Evolutionary conservation across 768 basidiomycete species (phyloP), one percentile per base, ranked within the genome.

Genomic region (Suillus clintonianus): DNA sequence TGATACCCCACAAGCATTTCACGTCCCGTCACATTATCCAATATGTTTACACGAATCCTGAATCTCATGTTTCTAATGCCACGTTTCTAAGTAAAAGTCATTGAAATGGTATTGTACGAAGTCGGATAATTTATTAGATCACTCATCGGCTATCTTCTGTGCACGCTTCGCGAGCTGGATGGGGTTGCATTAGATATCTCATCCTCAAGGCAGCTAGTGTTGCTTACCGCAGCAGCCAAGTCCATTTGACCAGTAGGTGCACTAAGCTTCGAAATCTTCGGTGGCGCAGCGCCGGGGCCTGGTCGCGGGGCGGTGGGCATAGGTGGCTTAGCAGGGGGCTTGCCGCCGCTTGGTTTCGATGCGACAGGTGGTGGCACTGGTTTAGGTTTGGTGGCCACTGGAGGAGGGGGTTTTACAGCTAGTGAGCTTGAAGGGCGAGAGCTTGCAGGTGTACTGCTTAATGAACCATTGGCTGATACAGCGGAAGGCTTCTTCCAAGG

Each of bases 181-280:
- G 66, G 62, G 66, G 62, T 48, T 60, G 27, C 30, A 62, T 60
- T 17, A 50, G 54, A 58, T 19, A 11, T 13, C 42, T 32, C 36
- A 45, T 32, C 39, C 1, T 17, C 51, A 17, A 6, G 22, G 48
- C 45, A 14, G 47, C 32, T 54, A 8, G 57, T 61, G 37, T 17
- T 61, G 63, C 90, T 81, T 68, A 95, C 91, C 56, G 86, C 89
- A 66, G 94, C 92, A 63, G 94, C 92, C 65, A 95, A 78, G 77
- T 94, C 94, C 77, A 92, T 66, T 70, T 94, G 92, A 17, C 83
- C 85, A 37, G 83, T 83, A 4, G 79, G 76, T 6, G 82, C 83
- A 43, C 77, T 75, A 54, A 78, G 77, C 43, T 80, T 80, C 66
- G 80, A 82, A 22, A 75, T 71, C 59, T 78, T 82, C 37, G 77